These are phyloP conservation scores for Juncus effusus DNA, from an alignment of 176 grass and related monocot genomes.

Conservation along the genomic window DNA sequence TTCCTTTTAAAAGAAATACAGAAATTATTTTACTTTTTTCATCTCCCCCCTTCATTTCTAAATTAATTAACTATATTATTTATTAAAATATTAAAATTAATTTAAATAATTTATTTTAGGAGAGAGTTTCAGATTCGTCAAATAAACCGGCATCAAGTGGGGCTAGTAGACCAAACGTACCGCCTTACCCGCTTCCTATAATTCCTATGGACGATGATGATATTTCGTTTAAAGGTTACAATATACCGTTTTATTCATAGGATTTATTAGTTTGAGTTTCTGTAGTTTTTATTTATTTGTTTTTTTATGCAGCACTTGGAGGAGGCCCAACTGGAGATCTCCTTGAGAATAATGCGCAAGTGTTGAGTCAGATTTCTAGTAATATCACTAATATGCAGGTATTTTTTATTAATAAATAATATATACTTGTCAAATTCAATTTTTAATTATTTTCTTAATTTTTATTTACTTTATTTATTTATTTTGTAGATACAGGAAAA, in stretches of 20 bases:
- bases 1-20: too few species aligned
- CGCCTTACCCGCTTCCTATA: conserved; percentile 56
- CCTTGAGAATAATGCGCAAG: conserved; percentile 65
- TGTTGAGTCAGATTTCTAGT: conserved; percentile 67
- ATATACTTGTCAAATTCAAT: neutral
- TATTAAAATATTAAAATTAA: conserved; percentile 5
- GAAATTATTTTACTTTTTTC: neutral
- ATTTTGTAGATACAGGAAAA: conserved; percentile 75
- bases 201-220: conserved; percentile 71
- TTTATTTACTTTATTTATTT: conserved; percentile 22
- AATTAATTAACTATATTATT: neutral
- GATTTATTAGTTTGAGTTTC: neutral
- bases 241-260: neutral
- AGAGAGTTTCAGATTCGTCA: conserved; percentile 81
- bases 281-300: conserved; percentile 9
- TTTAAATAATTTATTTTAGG: conserved; percentile 37
- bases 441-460: conserved; percentile 5
- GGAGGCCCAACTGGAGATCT: conserved; percentile 74
- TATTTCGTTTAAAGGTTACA: conserved; percentile 62
- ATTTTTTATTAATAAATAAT: conserved; percentile 13
- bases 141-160: conserved; percentile 58
- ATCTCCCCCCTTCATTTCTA: conserved; percentile 1
- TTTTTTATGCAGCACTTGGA: conserved; percentile 60
- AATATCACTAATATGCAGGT: conserved; percentile 86
- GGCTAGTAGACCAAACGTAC: conserved; percentile 53